Percentiles rank a stretch among this genome's conserved stretches.
Evolutionary conservation across 495 filamentous ascomycete species (phyloP).

Genomic region (Thozetella sp.): DNA sequence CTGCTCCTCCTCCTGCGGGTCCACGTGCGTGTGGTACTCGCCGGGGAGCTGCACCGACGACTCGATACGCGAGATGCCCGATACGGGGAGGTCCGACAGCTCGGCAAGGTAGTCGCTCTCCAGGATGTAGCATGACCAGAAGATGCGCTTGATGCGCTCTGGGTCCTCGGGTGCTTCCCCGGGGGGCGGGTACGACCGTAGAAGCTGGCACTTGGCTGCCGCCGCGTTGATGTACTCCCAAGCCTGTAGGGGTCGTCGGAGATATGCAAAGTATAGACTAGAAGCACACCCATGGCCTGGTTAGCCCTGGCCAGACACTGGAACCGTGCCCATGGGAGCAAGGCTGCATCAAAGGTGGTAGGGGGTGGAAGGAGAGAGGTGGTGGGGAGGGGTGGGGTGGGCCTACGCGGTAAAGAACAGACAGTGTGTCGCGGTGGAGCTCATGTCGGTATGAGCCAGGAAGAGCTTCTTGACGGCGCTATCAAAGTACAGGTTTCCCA

Average conservation of each 20-base stretch:
- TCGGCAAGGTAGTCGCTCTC: constrained; percentile 39
- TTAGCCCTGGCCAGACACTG: not conserved
- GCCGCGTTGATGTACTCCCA: constrained; percentile 32
- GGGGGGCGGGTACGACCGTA: constrained; percentile 26
- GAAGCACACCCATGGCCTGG: not conserved
- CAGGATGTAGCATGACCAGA: constrained; percentile 51
- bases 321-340: no score
- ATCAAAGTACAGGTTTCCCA: constrained; percentile 32
- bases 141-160: constrained; percentile 45
- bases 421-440: constrained; percentile 30
- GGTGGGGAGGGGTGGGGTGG: not conserved
- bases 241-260: constrained; percentile 31
- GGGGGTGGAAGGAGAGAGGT: not conserved
- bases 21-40: constrained; percentile 19
- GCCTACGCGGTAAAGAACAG: constrained; percentile 34
- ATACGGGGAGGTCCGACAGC: constrained; percentile 41
- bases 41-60: constrained; percentile 40
- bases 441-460: constrained; percentile 30
- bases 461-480: constrained; percentile 27
- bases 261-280: constrained; percentile 36
- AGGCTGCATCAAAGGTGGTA: not conserved
- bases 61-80: constrained; percentile 44
- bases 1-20: constrained; percentile 16
- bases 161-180: constrained; percentile 25
- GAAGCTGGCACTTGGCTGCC: constrained; percentile 36